Conservation (phyloP, 2,329 filamentous ascomycete species). For the Harringtonia lauricola region DNA sequence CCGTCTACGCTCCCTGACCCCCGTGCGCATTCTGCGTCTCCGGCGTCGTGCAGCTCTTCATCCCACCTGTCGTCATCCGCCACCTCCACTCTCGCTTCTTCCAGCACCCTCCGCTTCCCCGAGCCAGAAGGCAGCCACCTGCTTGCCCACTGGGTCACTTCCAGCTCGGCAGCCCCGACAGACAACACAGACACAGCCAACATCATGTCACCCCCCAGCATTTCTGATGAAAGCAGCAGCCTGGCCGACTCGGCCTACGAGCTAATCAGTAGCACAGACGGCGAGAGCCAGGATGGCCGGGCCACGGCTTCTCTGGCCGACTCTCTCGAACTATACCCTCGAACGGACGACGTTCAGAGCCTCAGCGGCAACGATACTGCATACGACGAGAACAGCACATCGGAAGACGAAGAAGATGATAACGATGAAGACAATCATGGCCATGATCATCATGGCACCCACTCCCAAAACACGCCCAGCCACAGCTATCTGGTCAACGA, state of each 20-base stretch:
- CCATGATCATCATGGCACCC: conserved; percentile 21
- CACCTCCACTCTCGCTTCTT: neutral
- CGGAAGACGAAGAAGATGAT: conserved; percentile 31
- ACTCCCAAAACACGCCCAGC: conserved; percentile 4
- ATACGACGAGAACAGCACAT: conserved; percentile 30
- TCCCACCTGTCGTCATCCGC: neutral
- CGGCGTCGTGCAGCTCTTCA: neutral
- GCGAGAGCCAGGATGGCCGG: conserved; percentile 38
- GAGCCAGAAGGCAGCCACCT: conserved; percentile 41
- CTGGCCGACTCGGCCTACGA: conserved; percentile 47
- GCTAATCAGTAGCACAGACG: conserved; percentile 41
- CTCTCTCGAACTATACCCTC: conserved; percentile 14
- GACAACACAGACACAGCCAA: conserved; percentile 1
- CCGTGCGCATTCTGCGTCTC: conserved; percentile 11
- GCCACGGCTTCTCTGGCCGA: conserved; percentile 28
- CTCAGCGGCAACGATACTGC: conserved; percentile 22
- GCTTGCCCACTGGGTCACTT: conserved; percentile 49
- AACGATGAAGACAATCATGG: conserved; percentile 21
- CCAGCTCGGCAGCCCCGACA: conserved; percentile 36
- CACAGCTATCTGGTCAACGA: conserved; percentile 21
- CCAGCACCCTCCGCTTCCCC: conserved; percentile 39
- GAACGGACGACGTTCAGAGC: conserved; percentile 19
- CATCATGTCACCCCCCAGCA: conserved; percentile 31
- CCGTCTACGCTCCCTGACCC: neutral
- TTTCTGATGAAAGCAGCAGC: conserved; percentile 33